Conservation (phyloP, 345 rosid species). For the Pelargonium nanum region DNA sequence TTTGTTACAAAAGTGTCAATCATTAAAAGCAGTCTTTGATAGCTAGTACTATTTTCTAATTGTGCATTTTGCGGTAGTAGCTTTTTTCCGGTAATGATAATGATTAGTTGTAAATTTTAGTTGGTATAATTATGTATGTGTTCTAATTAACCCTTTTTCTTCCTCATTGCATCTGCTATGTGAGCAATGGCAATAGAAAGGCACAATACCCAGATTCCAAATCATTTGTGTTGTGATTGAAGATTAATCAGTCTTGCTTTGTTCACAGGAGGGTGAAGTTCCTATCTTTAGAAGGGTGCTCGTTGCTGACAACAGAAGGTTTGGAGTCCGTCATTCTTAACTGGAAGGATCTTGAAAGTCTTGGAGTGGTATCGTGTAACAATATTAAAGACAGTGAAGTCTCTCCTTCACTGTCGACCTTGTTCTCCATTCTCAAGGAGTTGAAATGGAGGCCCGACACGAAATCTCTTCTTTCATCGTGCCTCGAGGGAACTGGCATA, state of each 20-base stretch:
- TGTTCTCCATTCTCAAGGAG: conserved; percentile 64
- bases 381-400: conserved; percentile 62
- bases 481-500: conserved; percentile 59
- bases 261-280: conserved; percentile 56
- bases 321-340: conserved; percentile 57
- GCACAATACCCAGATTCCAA: no score
- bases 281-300: conserved; percentile 77
- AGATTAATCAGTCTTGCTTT: conserved; percentile 8
- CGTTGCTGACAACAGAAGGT: conserved; percentile 61
- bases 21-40: background rate
- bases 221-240: background rate
- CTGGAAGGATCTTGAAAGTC: conserved; percentile 65
- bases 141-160: background rate
- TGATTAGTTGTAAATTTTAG: background rate
- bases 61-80: background rate
- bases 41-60: no score
- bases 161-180: background rate
- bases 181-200: background rate
- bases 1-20: background rate
- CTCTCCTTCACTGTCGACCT: conserved; percentile 54
- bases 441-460: conserved; percentile 90
- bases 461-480: conserved; percentile 48
- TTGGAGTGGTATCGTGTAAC: conserved; percentile 61
- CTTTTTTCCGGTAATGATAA: background rate
- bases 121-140: background rate